Percentiles rank a stretch among this genome's conserved stretches.
Evolutionary conservation across 306 rosid genomes (phyloP).

Genomic region (Cicer chorassanicum): DNA sequence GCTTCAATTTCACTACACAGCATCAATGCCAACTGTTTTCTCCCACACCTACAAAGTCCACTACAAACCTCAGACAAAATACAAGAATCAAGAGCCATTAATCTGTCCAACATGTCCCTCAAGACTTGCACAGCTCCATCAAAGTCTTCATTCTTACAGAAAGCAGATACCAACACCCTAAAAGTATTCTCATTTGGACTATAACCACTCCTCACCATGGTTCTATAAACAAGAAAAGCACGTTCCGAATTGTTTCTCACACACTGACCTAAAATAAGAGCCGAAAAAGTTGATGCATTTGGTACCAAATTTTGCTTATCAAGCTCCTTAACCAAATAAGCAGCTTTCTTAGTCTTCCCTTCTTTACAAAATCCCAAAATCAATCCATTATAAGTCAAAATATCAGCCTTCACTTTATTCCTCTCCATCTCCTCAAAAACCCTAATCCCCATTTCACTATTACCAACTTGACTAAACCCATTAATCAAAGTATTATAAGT

Average conservation of each 20-base stretch:
- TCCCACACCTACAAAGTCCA: slow-evolving; percentile 65
- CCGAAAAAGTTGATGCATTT: slow-evolving; percentile 76
- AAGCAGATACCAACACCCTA: slow-evolving; percentile 57
- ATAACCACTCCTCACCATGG: slow-evolving; percentile 75
- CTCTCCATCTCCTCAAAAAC: slow-evolving; percentile 78
- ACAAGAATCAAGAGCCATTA: slow-evolving; percentile 54
- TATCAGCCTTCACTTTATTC: slow-evolving; percentile 65
- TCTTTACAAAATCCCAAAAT: slow-evolving; percentile 84
- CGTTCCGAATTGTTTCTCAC: slow-evolving; percentile 65
- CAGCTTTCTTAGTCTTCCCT: slow-evolving; percentile 87
- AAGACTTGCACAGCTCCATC: slow-evolving; percentile 73
- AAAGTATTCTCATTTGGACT: slow-evolving; percentile 63
- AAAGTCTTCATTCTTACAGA: slow-evolving; percentile 69
- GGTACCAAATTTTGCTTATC: slow-evolving; percentile 67
- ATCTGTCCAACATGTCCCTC: slow-evolving; percentile 71
- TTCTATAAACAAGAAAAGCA: slow-evolving; percentile 68
- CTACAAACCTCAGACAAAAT: slow-evolving; percentile 56
- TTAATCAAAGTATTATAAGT: slow-evolving; percentile 78
- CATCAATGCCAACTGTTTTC: slow-evolving; percentile 45
- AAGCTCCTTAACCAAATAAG: slow-evolving; percentile 68
- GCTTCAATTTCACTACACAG: slow-evolving; percentile 58
- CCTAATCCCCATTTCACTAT: slow-evolving; percentile 61
- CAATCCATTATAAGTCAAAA: slow-evolving; percentile 78
- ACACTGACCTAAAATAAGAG: slow-evolving; percentile 75
- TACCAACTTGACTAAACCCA: slow-evolving; percentile 69